phyloP scores from a whole-genome alignment of 2,329 filamentous ascomycete species.

The Madurella mycetomatis region DNA sequence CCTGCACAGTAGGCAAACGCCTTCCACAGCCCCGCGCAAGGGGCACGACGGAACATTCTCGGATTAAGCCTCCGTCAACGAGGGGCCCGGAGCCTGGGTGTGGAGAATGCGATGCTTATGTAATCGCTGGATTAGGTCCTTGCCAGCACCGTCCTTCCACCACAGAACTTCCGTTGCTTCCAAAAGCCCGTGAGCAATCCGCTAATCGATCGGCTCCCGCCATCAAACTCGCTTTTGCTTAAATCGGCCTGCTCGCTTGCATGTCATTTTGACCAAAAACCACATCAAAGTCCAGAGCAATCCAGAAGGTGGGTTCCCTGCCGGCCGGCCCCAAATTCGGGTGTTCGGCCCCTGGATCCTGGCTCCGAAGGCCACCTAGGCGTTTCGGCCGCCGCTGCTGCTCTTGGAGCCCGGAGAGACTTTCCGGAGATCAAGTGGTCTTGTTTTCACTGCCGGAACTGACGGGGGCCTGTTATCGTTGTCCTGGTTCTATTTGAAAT shows the following conservation, averaged over 20 bases:
- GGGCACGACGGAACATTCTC: slow-evolving; percentile 9
- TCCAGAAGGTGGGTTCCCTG: slow-evolving; percentile 21
- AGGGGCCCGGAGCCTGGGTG: not conserved
- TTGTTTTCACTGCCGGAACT: not conserved
- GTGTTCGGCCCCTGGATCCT: slow-evolving; percentile 8
- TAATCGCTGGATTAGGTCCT: slow-evolving; percentile 19
- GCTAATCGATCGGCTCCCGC: not conserved
- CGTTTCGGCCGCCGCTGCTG: not conserved
- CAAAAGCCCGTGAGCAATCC: slow-evolving; percentile 3
- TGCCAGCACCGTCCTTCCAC: slow-evolving; percentile 19
- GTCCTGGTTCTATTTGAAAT: not conserved
- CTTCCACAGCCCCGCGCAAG: not conserved
- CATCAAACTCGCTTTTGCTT: not conserved
- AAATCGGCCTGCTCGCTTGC: not conserved
- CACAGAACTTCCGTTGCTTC: slow-evolving; percentile 14
- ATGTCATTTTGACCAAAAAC: not conserved
- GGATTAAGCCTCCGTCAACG: slow-evolving; percentile 2
- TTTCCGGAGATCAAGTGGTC: not conserved
- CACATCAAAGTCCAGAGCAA: not conserved
- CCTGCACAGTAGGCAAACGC: not conserved
- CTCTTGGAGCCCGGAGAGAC: not conserved
- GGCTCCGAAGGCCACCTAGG: not conserved
- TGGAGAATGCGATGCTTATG: slow-evolving; percentile 15
- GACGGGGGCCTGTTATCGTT: not conserved
- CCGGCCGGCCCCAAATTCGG: slow-evolving; percentile 12